A percentile compares a stretch with the other conserved stretches of the same genome.
Conservation (phyloP, 2,329 filamentous ascomycete species). For the Penicillium sp. region DNA sequence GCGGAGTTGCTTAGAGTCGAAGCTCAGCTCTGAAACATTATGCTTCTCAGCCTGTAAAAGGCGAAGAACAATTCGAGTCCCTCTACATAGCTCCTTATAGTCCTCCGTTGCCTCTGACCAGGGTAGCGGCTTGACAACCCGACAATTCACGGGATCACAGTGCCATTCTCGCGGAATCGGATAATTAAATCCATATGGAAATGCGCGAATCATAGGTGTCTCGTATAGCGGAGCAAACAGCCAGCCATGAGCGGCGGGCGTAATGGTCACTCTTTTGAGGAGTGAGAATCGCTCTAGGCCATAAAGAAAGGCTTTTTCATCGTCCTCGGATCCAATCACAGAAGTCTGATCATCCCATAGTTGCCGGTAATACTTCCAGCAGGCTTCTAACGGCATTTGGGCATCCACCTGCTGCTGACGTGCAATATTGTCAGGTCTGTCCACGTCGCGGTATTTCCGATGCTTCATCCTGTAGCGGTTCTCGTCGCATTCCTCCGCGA, state of each 20-base stretch:
- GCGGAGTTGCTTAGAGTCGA: too few species aligned
- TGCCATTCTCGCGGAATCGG: slow-evolving; percentile 40
- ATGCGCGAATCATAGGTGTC: slow-evolving; percentile 47
- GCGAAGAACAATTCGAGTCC: slow-evolving; percentile 33
- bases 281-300: slow-evolving; percentile 40
- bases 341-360: slow-evolving; percentile 38
- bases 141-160: neutral
- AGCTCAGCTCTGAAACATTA: too few species aligned
- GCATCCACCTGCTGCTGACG: slow-evolving; percentile 6
- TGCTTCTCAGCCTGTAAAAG: slow-evolving; percentile 23
- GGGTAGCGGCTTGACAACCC: neutral
- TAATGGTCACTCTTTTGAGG: slow-evolving; percentile 43
- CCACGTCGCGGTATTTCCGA: slow-evolving; percentile 11
- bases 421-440: slow-evolving; percentile 11
- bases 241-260: slow-evolving; percentile 44
- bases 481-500: slow-evolving; percentile 12
- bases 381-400: slow-evolving; percentile 27
- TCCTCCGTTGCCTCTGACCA: slow-evolving; percentile 12
- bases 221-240: slow-evolving; percentile 42
- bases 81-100: slow-evolving; percentile 34
- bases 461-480: slow-evolving; percentile 13
- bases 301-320: slow-evolving; percentile 37
- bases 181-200: slow-evolving; percentile 46
- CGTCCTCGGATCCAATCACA: slow-evolving; percentile 29
- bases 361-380: slow-evolving; percentile 34